Evolutionary conservation across 139 green algal species (phyloP).

Genomic region (Mychonastes homosphaera): DNA sequence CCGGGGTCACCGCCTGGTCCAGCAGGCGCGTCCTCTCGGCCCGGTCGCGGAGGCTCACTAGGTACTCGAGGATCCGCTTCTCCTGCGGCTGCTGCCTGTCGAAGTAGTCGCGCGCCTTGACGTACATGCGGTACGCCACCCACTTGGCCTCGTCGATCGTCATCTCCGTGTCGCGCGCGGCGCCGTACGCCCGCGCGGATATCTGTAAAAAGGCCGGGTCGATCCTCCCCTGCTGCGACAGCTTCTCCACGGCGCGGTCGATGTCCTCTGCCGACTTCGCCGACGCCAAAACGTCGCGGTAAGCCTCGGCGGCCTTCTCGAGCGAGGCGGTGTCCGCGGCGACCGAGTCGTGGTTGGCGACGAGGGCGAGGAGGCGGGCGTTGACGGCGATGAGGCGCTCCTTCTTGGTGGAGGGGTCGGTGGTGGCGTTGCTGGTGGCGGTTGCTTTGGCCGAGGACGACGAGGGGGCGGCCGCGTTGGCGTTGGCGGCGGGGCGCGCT

Average conservation of each 20-base stretch:
- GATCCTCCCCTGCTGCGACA: constrained; percentile 32
- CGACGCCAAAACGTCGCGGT: constrained; percentile 34
- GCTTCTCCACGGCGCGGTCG: constrained; percentile 40
- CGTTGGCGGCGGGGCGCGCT: too few relatives aligned
- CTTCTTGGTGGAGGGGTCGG: too few relatives aligned
- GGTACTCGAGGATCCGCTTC: constrained; percentile 55
- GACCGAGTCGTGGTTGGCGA: constrained; percentile 37
- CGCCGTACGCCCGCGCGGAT: constrained; percentile 39
- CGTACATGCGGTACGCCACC: constrained; percentile 19
- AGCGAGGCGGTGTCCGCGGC: constrained; percentile 33
- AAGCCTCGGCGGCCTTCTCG: constrained; percentile 34
- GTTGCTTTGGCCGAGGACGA: too few relatives aligned
- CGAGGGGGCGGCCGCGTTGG: too few relatives aligned
- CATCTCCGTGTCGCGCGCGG: constrained; percentile 48
- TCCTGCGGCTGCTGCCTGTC: constrained; percentile 43
- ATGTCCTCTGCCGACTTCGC: constrained; percentile 29
- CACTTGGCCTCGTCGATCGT: constrained; percentile 46
- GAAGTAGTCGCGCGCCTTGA: constrained; percentile 38
- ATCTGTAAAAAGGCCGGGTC: constrained; percentile 48
- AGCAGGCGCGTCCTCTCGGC: constrained; percentile 27
- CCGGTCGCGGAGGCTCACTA: constrained; percentile 19
- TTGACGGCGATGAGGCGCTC: constrained; percentile 41
- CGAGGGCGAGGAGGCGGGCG: constrained; percentile 40
- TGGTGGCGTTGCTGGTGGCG: too few relatives aligned
- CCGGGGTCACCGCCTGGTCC: constrained; percentile 38